Evolutionary conservation across 1,284 basidiomycete species (phyloP).

Genomic region (Meripilus lineatus): DNA sequence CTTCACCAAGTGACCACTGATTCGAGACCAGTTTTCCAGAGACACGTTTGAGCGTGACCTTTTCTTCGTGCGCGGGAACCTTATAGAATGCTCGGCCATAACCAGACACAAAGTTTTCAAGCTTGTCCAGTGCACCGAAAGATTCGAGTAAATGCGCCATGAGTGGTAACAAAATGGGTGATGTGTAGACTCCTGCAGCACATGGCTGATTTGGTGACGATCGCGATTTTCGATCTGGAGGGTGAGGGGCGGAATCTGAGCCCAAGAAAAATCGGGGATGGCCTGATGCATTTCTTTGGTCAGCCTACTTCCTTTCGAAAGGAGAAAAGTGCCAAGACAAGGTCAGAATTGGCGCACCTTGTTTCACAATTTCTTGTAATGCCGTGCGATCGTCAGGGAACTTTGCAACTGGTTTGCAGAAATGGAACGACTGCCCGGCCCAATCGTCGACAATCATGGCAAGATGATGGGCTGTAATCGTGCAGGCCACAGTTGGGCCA

Average conservation of each 20-base stretch:
- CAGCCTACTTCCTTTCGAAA: neutral
- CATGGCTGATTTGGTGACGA: constrained; percentile 72
- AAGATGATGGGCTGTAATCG: constrained; percentile 97
- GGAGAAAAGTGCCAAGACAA: neutral
- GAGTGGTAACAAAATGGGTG: constrained; percentile 84
- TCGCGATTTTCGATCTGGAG: constrained; percentile 74
- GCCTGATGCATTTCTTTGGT: constrained; percentile 33
- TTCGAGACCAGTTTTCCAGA: constrained; percentile 46
- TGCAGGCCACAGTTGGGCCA: constrained; percentile 89
- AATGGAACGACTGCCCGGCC: constrained; percentile 95
- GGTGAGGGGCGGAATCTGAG: constrained; percentile 96
- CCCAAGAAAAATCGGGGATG: constrained; percentile 98
- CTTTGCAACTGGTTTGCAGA: constrained; percentile 98
- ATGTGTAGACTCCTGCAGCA: constrained; percentile 93
- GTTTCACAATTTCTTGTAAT: constrained; percentile 74
- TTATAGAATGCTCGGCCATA: constrained; percentile 83
- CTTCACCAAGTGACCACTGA: constrained; percentile 44
- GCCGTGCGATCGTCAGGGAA: constrained; percentile 90
- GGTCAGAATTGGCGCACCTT: constrained; percentile 45
- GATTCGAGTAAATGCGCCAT: constrained; percentile 83
- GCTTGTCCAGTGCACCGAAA: constrained; percentile 77
- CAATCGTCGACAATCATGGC: constrained; percentile 95
- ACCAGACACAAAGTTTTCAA: constrained; percentile 74
- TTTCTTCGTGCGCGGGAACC: constrained; percentile 25
- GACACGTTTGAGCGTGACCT: constrained; percentile 33